These are phyloP conservation scores for Ascosphaera aggregata DNA, from an alignment of 2,329 filamentous ascomycete genomes.

Conservation along the genomic window DNA sequence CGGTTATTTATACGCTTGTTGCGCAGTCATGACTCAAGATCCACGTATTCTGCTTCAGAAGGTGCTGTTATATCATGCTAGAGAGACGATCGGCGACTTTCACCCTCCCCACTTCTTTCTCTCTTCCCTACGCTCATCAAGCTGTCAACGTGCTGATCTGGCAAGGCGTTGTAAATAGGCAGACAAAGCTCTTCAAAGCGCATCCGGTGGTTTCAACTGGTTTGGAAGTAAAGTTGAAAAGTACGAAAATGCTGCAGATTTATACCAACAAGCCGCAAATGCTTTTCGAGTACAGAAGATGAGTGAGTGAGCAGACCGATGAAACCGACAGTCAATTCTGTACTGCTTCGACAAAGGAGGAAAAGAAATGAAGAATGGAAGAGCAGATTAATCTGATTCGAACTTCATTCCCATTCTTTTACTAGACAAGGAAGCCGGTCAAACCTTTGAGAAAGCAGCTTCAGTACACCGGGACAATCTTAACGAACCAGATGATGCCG, in stretches of 20 bases:
- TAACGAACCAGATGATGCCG: conserved; percentile 80
- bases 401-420: no score
- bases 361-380: no score
- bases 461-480: conserved; percentile 55
- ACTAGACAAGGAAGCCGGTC: conserved; percentile 72
- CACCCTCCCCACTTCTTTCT: conserved; percentile 11
- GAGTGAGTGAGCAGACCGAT: conserved; percentile 27
- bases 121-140: conserved; percentile 4
- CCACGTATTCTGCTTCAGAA: conserved; percentile 58
- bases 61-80: conserved; percentile 22
- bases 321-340: not conserved
- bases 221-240: conserved; percentile 77
- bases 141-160: not conserved
- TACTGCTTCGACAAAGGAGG: no score
- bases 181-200: conserved; percentile 56
- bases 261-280: conserved; percentile 75
- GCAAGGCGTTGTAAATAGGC: conserved; percentile 33
- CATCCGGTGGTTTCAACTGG: conserved; percentile 63
- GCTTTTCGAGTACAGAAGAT: conserved; percentile 73
- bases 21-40: conserved; percentile 42
- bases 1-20: not conserved
- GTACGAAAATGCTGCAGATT: conserved; percentile 67
- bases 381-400: no score
- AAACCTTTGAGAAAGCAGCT: conserved; percentile 72
- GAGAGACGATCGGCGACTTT: conserved; percentile 5